Percentiles rank a stretch among this genome's conserved stretches.
Conservation (phyloP, 2,329 filamentous ascomycete species). For the Pyricularia grisea region DNA sequence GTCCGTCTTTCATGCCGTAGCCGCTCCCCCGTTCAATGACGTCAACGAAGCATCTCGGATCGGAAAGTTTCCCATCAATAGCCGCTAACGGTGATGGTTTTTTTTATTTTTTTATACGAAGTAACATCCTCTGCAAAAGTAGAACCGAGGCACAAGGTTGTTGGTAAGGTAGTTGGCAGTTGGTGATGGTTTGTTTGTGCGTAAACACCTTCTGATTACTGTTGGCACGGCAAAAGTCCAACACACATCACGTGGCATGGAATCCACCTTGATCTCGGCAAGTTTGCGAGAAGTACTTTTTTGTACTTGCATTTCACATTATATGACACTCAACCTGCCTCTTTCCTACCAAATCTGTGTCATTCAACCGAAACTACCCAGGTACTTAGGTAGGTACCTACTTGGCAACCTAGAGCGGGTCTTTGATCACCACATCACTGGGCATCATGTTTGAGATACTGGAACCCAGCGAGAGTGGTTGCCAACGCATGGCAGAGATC, state of each 20-base stretch:
- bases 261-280: too few relatives aligned
- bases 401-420: background rate
- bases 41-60: background rate
- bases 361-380: too few relatives aligned
- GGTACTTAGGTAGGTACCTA: too few relatives aligned
- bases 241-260: too few relatives aligned
- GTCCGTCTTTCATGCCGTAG: background rate
- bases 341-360: background rate
- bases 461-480: background rate
- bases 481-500: slow-evolving; percentile 17
- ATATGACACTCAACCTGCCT: background rate
- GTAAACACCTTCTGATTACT: background rate
- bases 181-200: background rate
- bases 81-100: background rate
- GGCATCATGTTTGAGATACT: background rate
- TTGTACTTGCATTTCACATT: background rate
- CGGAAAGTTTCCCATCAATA: background rate
- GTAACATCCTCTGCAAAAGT: background rate
- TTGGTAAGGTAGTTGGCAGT: background rate
- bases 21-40: background rate
- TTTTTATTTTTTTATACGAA: background rate
- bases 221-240: too few relatives aligned
- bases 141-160: background rate
- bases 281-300: too few relatives aligned
- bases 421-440: background rate